A percentile compares a stretch with the other conserved stretches of the same genome.
These are phyloP conservation scores for Papilionanthe hybrid DNA, from an alignment of 116 monocot genomes.

Conservation along the genomic window DNA sequence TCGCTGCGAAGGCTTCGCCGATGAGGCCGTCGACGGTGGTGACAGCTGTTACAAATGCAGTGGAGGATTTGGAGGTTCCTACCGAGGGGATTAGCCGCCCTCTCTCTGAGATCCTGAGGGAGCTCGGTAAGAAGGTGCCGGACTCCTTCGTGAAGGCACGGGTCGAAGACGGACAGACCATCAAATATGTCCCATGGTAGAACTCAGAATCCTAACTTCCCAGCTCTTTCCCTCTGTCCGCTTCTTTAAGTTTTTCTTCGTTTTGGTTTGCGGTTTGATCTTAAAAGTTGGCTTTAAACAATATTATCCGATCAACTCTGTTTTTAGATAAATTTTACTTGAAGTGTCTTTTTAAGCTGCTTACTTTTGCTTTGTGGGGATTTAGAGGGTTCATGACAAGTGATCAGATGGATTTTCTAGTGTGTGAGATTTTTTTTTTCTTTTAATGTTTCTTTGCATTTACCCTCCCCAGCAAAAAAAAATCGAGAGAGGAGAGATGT, in stretches of 20 bases:
- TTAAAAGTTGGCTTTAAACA: neutral
- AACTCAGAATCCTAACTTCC: neutral
- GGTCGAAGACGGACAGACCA: slow-evolving; percentile 20
- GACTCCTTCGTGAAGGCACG: slow-evolving; percentile 36
- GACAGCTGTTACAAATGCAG: slow-evolving; percentile 10
- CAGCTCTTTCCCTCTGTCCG: neutral
- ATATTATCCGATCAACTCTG: neutral
- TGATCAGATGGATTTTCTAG: neutral
- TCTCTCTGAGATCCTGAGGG: slow-evolving; percentile 39
- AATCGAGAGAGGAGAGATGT: neutral
- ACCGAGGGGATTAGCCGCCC: slow-evolving; percentile 38
- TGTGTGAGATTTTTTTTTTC: neutral
- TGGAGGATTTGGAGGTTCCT: slow-evolving; percentile 14
- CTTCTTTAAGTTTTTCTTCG: neutral
- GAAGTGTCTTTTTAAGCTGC: neutral
- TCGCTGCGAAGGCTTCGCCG: slow-evolving; percentile 13
- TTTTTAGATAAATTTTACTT: neutral
- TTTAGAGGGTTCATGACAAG: neutral
- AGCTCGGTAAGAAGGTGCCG: slow-evolving; percentile 42
- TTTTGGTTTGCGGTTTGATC: neutral
- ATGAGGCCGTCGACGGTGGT: neutral
- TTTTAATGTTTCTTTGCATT: neutral
- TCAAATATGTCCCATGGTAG: slow-evolving; percentile 48
- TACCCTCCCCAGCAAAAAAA: neutral
- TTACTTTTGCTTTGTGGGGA: neutral